Base-by-base conservation (phyloP, 1,284 basidiomycete species). In the Albatrellus sp. region DNA sequence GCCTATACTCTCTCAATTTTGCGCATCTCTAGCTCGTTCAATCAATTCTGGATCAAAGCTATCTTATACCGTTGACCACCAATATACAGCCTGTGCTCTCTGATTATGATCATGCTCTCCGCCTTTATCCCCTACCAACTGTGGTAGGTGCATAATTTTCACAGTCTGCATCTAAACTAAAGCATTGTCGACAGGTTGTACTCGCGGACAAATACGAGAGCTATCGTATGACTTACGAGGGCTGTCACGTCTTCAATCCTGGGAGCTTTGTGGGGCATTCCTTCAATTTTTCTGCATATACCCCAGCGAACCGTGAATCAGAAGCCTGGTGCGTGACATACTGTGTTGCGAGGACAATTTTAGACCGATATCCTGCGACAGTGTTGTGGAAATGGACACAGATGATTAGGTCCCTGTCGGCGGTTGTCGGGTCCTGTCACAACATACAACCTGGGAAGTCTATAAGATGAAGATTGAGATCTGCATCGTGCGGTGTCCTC, bases 211-310 rank as follows among this genome's bases (percentile, higher is more conserved):
- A 86, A 60, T 98, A 96, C 60, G 93, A 98, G 57, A 77, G 88
- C 32, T 99, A 90, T 61, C 91, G 96, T 56, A 72, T 98, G 52
- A 98, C 93, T 1, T 99, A 99, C 59, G 93, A 94, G 51, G 91
- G 90, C 5, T 98, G 96, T 57, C 94, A 98, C 63, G 96, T 98
- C 28, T 92, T 98, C 70, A 99, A 98, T 60, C 96, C 96, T 0
- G 94, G 96, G 11, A 80, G 81, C 43, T 92, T 93, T 56, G 68
- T 90, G 13, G 78, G 84, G 7, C 83, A 75, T 37, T 73, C 81
- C 2, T 84, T 88, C 53, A 72, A 77, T 13, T 93, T 92, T 66
- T 87, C 85, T n/a, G 85, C 88, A 13, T 94, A 91, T 57, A 86
- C 82, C 45, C 90, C 90, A 5, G 73, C 83, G 3, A 76, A 77